phyloP scores from a whole-genome alignment of 2,329 filamentous ascomycete genomes.

The Penicillium sp. region DNA sequence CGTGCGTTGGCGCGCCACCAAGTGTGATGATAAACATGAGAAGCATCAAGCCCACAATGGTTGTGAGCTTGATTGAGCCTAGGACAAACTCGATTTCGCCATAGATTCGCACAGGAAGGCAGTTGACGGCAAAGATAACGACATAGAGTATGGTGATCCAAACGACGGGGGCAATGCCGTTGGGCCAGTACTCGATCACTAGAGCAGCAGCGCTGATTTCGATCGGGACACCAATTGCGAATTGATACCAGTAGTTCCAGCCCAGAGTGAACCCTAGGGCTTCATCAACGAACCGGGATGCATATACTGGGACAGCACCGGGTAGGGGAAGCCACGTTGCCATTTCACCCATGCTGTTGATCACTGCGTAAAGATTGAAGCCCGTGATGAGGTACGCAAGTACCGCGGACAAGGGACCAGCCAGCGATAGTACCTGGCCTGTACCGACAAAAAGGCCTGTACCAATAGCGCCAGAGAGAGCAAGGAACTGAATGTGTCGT shows the following conservation, averaged over 20 bases:
- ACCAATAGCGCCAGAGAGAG: slow-evolving; percentile 37
- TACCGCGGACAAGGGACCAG: slow-evolving; percentile 34
- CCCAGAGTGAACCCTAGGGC: slow-evolving; percentile 39
- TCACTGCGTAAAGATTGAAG: slow-evolving; percentile 50
- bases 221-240: slow-evolving; percentile 50
- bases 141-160: slow-evolving; percentile 22
- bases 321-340: slow-evolving; percentile 40
- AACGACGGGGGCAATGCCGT: slow-evolving; percentile 20
- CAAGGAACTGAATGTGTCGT: slow-evolving; percentile 40
- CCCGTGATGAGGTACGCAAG: slow-evolving; percentile 40
- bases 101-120: slow-evolving; percentile 21
- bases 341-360: slow-evolving; percentile 42
- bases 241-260: slow-evolving; percentile 50
- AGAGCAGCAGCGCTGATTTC: slow-evolving; percentile 49
- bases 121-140: slow-evolving; percentile 18
- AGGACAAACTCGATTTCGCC: slow-evolving; percentile 43
- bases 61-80: slow-evolving; percentile 49
- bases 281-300: slow-evolving; percentile 43
- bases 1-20: slow-evolving; percentile 27
- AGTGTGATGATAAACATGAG: slow-evolving; percentile 49
- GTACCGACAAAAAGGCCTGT: slow-evolving; percentile 36
- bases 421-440: slow-evolving; percentile 32
- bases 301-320: slow-evolving; percentile 51
- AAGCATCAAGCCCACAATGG: slow-evolving; percentile 50
- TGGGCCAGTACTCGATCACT: slow-evolving; percentile 44